A percentile compares a stretch with the other conserved stretches of the same genome.
These are phyloP conservation scores for Linnemannia schmuckeri DNA, from an alignment of 192 early-diverging fungal species.

Conservation along the genomic window DNA sequence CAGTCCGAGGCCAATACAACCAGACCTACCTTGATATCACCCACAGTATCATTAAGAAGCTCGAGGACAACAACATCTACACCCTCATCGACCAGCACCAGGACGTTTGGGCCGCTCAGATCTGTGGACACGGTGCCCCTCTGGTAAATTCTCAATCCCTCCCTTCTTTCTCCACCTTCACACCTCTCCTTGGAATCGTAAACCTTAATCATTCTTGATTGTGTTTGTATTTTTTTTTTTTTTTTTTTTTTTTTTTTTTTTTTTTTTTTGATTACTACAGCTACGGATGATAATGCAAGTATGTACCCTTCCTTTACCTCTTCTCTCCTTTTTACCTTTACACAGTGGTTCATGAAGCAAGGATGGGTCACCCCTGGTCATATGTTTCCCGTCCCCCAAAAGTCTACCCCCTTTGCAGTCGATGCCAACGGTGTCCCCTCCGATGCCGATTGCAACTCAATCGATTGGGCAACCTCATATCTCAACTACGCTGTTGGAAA, in stretches of 20 bases:
- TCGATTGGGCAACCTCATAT: slow-evolving; percentile 61
- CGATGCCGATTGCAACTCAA: slow-evolving; percentile 47
- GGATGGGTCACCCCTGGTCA: slow-evolving; percentile 55
- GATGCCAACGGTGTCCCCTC: slow-evolving; percentile 58
- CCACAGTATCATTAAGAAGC: slow-evolving; percentile 60
- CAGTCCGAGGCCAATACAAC: slow-evolving; percentile 68
- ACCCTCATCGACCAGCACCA: slow-evolving; percentile 77
- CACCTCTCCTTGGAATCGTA: not conserved
- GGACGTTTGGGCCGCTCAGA: slow-evolving; percentile 64
- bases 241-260: not conserved
- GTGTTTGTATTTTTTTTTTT: not conserved
- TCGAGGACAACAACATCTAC: slow-evolving; percentile 68
- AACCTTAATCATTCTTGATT: not conserved
- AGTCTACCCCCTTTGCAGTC: slow-evolving; percentile 47
- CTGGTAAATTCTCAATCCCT: slow-evolving; percentile 28
- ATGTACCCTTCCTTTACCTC: not conserved
- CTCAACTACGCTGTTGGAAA: slow-evolving; percentile 57
- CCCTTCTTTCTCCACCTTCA: not conserved
- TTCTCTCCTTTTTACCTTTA: not conserved
- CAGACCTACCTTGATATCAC: slow-evolving; percentile 68
- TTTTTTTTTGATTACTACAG: not conserved
- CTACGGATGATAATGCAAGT: not conserved
- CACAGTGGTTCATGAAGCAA: slow-evolving; percentile 44
- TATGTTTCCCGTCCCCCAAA: slow-evolving; percentile 53
- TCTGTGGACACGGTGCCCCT: slow-evolving; percentile 68